Evolutionary conservation across 345 rosid species (phyloP), one percentile per base, ranked within the genome.

Genomic region (Geranium brycei): DNA sequence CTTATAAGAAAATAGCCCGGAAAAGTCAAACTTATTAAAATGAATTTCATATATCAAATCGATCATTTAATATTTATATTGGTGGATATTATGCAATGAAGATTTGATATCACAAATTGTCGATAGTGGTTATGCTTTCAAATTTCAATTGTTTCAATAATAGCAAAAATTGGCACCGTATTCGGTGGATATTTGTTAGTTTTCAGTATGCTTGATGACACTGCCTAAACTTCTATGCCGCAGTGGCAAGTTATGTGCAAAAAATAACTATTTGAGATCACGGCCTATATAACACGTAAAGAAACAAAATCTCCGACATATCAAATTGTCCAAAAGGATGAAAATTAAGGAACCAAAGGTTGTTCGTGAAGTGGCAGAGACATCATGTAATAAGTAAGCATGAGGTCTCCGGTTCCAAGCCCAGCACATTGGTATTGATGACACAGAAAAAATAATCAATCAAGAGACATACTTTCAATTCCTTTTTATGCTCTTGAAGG

Each of bases 401-500:
- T 23, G 28, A 23, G 28, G 28, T 23, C 28, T 23, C 28, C 28
- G 1, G 28, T 23, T 23, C 28, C 28, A 23, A 23, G 28, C 28
- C 28, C 28, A 1, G 28, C 28, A 23, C 1, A 23, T 1, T 1
- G 28, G 28, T 23, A 61, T 61, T 3, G 19, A 67, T 51, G 8
- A 19, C 51, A 67, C 53, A 17, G 18, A 23, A 16, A 57, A 53
- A 17, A 51, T 1, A 35, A 7, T 4, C 31, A 7, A 32, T 35
- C 7, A 57, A 69, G 57, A 65, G 57, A 57, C 71, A 51, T 17
- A 80, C 81, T 75, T 79, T 70, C 60, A 74, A 65, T 62, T 78
- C 78, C 13, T 69, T 61, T 1, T 31, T 69, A 53, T 89, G 85
- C 41, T 83, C 79, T 74, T 83, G 79, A 38, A 89, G 96, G 68